These are phyloP conservation scores for Cylindrotheca fusiformis DNA, from an alignment of 108 stramenopile genomes.

Conservation along the genomic window DNA sequence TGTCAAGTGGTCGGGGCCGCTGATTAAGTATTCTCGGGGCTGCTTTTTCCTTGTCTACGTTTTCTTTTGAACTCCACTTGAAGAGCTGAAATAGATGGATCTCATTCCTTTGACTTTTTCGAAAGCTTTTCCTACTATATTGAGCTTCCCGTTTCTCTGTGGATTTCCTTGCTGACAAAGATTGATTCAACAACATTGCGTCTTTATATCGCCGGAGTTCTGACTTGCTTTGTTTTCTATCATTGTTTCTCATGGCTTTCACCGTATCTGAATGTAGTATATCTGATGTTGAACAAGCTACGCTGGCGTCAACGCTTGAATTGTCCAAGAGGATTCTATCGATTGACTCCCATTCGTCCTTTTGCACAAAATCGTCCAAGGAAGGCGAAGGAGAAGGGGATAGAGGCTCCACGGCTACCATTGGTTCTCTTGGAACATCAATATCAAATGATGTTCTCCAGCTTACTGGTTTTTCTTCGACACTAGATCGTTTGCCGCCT, in stretches of 20 bases:
- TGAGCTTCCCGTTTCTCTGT: neutral
- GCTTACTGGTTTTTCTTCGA: neutral
- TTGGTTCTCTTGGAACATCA: constrained; percentile 20
- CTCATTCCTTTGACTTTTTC: constrained; percentile 1
- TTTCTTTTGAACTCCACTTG: constrained; percentile 22
- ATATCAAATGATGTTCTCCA: constrained; percentile 22
- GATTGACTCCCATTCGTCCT: constrained; percentile 25
- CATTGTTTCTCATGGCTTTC: constrained; percentile 10
- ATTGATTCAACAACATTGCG: neutral
- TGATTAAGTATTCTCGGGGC: constrained; percentile 6
- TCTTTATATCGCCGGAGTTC: neutral
- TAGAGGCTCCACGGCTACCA: neutral
- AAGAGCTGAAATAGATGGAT: constrained; percentile 17
- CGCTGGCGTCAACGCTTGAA: constrained; percentile 16
- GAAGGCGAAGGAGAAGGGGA: neutral
- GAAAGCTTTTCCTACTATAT: neutral
- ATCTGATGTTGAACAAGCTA: constrained; percentile 18
- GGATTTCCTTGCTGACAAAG: neutral
- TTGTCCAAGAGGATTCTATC: constrained; percentile 15
- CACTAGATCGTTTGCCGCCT: no score
- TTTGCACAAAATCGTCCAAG: neutral
- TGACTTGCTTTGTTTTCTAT: neutral
- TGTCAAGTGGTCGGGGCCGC: neutral
- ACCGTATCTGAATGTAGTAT: constrained; percentile 15
- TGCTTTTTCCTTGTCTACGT: constrained; percentile 13